phyloP scores from a whole-genome alignment of 2,329 filamentous ascomycete species.

The Hypoxylon sp. region DNA sequence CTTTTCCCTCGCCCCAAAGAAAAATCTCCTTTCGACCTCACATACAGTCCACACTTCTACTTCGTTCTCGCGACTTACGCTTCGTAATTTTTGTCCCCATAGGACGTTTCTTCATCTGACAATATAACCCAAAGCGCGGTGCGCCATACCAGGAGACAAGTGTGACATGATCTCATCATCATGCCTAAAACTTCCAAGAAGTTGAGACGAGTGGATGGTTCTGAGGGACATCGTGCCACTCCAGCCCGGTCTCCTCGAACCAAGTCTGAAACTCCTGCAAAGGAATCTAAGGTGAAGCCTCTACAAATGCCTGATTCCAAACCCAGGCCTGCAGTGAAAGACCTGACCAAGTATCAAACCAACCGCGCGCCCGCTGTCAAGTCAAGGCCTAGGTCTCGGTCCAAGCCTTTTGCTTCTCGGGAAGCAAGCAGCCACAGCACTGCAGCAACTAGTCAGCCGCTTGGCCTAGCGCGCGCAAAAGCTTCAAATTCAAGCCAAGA shows the following conservation, averaged over 20 bases:
- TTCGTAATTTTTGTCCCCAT: neutral
- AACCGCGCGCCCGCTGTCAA: conserved; percentile 18
- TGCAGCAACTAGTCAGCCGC: neutral
- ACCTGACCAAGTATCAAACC: conserved; percentile 5
- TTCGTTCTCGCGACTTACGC: neutral
- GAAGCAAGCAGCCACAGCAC: neutral
- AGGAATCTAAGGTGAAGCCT: neutral
- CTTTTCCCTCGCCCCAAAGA: neutral
- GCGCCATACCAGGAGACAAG: neutral
- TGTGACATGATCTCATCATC: conserved; percentile 11
- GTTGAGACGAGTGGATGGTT: neutral
- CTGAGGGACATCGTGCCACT: neutral
- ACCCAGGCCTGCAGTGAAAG: conserved; percentile 24
- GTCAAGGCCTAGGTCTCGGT: conserved; percentile 2
- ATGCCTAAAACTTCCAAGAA: conserved; percentile 18
- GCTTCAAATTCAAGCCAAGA: neutral
- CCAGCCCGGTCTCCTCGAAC: neutral
- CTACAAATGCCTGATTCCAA: conserved; percentile 1
- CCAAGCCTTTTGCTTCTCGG: conserved; percentile 5
- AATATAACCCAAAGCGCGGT: neutral
- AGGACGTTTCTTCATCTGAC: neutral
- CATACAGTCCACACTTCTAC: neutral
- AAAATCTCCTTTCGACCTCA: neutral
- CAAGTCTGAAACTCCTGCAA: neutral
- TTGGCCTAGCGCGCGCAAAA: neutral